phyloP scores from a whole-genome alignment of 2,329 filamentous ascomycete genomes.

The Xylariaceae sp. region DNA sequence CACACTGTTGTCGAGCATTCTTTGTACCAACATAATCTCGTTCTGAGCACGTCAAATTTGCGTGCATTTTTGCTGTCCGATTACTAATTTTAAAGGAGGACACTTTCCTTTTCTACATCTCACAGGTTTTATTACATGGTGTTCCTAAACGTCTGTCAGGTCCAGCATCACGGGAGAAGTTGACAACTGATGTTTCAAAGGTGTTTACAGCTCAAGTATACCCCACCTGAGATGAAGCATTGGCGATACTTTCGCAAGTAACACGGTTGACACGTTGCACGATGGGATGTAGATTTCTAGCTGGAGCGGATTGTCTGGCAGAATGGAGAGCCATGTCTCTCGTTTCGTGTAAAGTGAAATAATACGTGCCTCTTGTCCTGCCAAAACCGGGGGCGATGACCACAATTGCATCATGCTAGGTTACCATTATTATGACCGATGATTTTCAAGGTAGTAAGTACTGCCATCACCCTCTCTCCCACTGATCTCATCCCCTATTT shows the following conservation, averaged over 20 bases:
- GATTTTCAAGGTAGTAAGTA: no score
- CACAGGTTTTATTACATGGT: background rate
- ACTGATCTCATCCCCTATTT: no score
- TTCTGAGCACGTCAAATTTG: constrained; percentile 13
- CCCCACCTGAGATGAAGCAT: constrained; percentile 3
- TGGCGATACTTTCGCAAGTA: constrained; percentile 13
- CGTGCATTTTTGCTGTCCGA: no score
- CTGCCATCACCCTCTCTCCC: no score
- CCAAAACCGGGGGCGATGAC: constrained; percentile 26
- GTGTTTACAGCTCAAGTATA: constrained; percentile 12
- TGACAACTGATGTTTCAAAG: constrained; percentile 5
- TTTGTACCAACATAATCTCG: constrained; percentile 8
- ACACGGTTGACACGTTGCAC: constrained; percentile 27
- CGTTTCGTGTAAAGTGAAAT: constrained; percentile 16
- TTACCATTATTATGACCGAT: constrained; percentile 10
- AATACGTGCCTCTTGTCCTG: constrained; percentile 24
- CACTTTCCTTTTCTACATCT: background rate
- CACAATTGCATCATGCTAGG: constrained; percentile 28
- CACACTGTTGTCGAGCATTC: constrained; percentile 4
- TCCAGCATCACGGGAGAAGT: background rate
- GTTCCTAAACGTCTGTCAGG: background rate
- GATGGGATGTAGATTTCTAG: constrained; percentile 12
- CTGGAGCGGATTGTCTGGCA: constrained; percentile 2
- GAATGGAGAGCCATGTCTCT: constrained; percentile 1
- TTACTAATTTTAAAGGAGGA: background rate